Evolutionary conservation across 805 yeast genomes (phyloP).

Genomic region (Saccharomycopsis fermentans): DNA sequence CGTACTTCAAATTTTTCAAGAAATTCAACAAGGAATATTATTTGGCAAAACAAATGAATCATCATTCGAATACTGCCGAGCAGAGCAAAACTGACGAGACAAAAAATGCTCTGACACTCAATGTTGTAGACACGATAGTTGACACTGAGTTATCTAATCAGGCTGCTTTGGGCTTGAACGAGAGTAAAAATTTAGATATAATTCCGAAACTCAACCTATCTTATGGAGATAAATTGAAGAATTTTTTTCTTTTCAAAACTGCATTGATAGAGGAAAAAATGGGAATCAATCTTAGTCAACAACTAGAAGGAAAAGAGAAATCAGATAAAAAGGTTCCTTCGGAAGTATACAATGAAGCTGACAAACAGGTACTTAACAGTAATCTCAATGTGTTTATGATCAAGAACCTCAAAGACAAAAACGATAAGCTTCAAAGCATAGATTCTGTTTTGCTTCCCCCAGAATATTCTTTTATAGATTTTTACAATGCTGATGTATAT

Average conservation of each 20-base stretch:
- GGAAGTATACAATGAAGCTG: not conserved
- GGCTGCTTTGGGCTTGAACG: too few relatives aligned
- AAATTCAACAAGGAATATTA: not conserved
- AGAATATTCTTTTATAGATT: not conserved
- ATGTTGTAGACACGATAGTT: not conserved
- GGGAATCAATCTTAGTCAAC: not conserved
- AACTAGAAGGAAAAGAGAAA: not conserved
- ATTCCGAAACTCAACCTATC: not conserved
- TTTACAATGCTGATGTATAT: too few relatives aligned
- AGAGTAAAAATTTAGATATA: not conserved
- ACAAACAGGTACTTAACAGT: too few relatives aligned
- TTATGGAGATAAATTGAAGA: not conserved
- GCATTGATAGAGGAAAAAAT: not conserved
- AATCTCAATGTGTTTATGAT: not conserved
- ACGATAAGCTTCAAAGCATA: not conserved
- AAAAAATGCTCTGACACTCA: not conserved
- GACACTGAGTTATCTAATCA: not conserved
- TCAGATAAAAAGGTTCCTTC: not conserved
- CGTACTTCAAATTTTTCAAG: not conserved
- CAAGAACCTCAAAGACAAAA: not conserved
- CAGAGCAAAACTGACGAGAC: not conserved
- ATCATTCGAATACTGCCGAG: not conserved
- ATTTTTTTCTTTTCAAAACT: not conserved
- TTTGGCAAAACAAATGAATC: not conserved
- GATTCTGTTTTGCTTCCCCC: not conserved